A percentile compares a stretch with the other conserved stretches of the same genome.
These are phyloP conservation scores for Acanthamoeba quina DNA, from an alignment of 208 protist species.

Conservation along the genomic window DNA sequence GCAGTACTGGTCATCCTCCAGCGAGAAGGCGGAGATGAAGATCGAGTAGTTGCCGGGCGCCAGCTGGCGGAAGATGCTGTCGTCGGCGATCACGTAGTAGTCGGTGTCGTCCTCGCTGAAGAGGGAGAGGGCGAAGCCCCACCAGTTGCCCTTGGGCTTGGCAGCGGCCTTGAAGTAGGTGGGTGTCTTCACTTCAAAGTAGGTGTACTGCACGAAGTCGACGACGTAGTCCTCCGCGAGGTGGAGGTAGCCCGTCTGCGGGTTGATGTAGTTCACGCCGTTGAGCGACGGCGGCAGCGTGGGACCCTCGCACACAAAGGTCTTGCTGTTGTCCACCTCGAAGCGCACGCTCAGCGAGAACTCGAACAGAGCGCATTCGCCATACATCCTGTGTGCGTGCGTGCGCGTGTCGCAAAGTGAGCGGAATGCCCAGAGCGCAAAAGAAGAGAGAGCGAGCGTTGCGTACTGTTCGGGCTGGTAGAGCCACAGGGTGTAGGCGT, in stretches of 20 bases:
- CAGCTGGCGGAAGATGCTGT: constrained; percentile 49
- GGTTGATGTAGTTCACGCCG: constrained; percentile 62
- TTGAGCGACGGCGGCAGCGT: constrained; percentile 59
- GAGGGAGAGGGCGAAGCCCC: constrained; percentile 54
- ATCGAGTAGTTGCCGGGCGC: constrained; percentile 61
- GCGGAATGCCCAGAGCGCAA: background rate
- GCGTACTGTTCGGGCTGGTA: constrained; percentile 65
- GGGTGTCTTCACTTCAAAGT: background rate
- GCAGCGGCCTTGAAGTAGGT: constrained; percentile 70
- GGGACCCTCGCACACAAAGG: constrained; percentile 18
- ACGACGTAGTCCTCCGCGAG: constrained; percentile 40
- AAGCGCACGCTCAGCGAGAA: constrained; percentile 73
- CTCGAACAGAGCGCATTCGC: constrained; percentile 64
- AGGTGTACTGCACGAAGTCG: constrained; percentile 65
- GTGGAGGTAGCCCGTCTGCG: constrained; percentile 43
- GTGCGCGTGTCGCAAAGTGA: background rate
- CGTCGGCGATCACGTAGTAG: background rate
- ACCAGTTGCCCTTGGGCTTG: background rate
- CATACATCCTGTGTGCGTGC: background rate
- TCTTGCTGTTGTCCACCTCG: constrained; percentile 15
- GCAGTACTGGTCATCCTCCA: background rate
- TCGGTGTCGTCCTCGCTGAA: constrained; percentile 26
- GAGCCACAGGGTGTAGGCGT: constrained; percentile 70
- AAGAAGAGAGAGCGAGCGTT: background rate
- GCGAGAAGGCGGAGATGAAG: constrained; percentile 65